Evolutionary conservation across 176 grass and related monocot genomes (phyloP), one percentile per base, ranked within the genome.

Genomic region (Chrysopogon serrulatus): DNA sequence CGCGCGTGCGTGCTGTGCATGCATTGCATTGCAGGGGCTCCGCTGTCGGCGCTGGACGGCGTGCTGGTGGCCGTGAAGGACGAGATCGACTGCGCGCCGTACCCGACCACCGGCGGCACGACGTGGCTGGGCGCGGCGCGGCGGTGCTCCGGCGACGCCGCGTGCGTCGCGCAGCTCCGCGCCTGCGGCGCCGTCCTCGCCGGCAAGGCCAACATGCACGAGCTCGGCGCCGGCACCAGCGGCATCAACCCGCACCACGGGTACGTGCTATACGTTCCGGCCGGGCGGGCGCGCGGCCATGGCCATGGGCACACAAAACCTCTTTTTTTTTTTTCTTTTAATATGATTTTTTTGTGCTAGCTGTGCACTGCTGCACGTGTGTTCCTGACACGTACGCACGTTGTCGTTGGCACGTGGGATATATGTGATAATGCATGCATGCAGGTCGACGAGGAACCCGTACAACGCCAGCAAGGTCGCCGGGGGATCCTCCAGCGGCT

Each of bases 201-300:
- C 79, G 93, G 93, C 51, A 99, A 99, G 86, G 87, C 93, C 65
- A 99, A 99, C 81, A 96, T 99, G 97, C 97, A 99, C 76, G 97
- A 99, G 82, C 91, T 99, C 79, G 97, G 97, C 24, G 93, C 97
- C 74, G 88, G 88, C 17, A 79, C 84, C 67, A 90, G 88, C 84
- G 88, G 88, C 79, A 90, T 87, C 88, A 90, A 90, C 74, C 88
- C 88, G 0, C 88, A 90, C 74, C 40, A 90, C 39, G 84, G 88
- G 87, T 89, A 74, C 60, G 33, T n/a, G 9, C 40, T 39, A 6
- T 6, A 98, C 8, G 37, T 39, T 39, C 37, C 37, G 37, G 37
- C n/a, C n/a, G n/a, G n/a, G n/a, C n/a, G n/a, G n/a, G n/a, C n/a
- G n/a, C n/a, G n/a, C n/a, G n/a, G n/a, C n/a, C n/a, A n/a, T n/a